phyloP scores from a whole-genome alignment of 1,139 yeast genomes.

The Yamadazyma atmosphaerica region DNA sequence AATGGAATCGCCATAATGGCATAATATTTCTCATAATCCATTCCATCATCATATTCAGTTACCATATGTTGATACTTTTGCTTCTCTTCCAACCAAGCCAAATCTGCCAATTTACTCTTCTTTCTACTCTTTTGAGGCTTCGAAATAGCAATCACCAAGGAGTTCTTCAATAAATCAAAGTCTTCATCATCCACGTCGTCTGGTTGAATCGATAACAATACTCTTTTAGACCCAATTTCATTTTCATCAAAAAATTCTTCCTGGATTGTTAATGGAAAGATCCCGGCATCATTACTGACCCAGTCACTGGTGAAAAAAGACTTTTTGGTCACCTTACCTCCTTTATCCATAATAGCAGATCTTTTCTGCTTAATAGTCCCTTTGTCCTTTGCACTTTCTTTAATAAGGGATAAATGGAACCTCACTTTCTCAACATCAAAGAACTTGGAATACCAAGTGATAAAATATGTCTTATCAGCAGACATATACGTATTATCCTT shows the following conservation, averaged over 20 bases:
- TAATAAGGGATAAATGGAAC: constrained; percentile 65
- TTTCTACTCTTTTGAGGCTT: constrained; percentile 62
- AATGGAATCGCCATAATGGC: constrained; percentile 72
- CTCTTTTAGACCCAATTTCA: constrained; percentile 48
- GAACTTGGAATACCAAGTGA: constrained; percentile 78
- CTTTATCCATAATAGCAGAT: constrained; percentile 39
- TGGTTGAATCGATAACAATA: constrained; percentile 69
- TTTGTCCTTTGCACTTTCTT: constrained; percentile 52
- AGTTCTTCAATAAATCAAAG: constrained; percentile 51
- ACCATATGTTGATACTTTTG: constrained; percentile 32
- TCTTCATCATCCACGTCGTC: constrained; percentile 65
- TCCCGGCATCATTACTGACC: constrained; percentile 66
- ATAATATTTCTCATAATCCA: constrained; percentile 66
- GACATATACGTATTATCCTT: constrained; percentile 56
- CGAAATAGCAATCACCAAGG: constrained; percentile 56
- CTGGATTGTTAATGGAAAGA: constrained; percentile 56
- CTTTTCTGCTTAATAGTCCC: constrained; percentile 48
- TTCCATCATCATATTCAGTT: constrained; percentile 56
- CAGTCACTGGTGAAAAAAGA: constrained; percentile 72
- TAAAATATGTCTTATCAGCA: constrained; percentile 64
- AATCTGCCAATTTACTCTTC: constrained; percentile 50
- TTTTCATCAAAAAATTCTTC: constrained; percentile 55
- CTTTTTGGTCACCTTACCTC: constrained; percentile 37
- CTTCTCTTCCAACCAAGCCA: constrained; percentile 43
- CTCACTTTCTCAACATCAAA: constrained; percentile 59